Percentiles rank a stretch among this genome's conserved stretches.
These are phyloP conservation scores for Gliomastix tumulicola DNA, from an alignment of 2,329 filamentous ascomycete genomes.

Conservation along the genomic window DNA sequence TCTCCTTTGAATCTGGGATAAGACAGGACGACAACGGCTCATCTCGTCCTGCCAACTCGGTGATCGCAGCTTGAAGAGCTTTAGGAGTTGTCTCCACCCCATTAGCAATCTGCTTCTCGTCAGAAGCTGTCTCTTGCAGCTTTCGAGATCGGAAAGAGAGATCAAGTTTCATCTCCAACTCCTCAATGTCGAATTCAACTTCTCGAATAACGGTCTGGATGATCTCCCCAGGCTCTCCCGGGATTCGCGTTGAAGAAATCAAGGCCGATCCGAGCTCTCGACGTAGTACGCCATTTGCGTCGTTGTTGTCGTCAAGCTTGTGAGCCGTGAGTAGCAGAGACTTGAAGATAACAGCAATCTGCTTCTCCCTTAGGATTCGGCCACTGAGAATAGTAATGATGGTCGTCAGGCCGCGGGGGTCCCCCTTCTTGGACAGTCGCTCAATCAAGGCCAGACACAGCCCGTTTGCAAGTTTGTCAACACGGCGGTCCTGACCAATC, in stretches of 20 bases:
- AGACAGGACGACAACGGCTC: conserved; percentile 44
- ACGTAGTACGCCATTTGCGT: conserved; percentile 48
- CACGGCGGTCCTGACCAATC: conserved; percentile 56
- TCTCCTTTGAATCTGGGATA: conserved; percentile 35
- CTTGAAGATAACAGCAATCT: conserved; percentile 59
- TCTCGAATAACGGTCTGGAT: conserved; percentile 62
- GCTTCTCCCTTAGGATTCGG: conserved; percentile 54
- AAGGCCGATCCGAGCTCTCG: conserved; percentile 59
- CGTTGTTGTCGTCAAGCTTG: conserved; percentile 46
- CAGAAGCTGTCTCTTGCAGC: conserved; percentile 38
- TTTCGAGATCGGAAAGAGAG: conserved; percentile 56
- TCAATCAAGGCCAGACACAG: conserved; percentile 61
- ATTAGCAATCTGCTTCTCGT: conserved; percentile 32
- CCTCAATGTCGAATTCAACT: conserved; percentile 64
- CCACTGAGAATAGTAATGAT: conserved; percentile 56
- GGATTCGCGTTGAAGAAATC: conserved; percentile 56
- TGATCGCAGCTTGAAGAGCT: conserved; percentile 30
- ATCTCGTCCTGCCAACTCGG: conserved; percentile 26
- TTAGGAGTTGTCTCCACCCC: conserved; percentile 19
- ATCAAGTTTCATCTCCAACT: conserved; percentile 68
- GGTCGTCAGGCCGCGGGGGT: conserved; percentile 46
- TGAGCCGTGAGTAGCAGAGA: conserved; percentile 55
- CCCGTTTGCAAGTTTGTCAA: conserved; percentile 66
- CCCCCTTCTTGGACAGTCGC: conserved; percentile 52
- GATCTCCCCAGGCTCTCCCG: conserved; percentile 51